Base-by-base conservation (phyloP, 2,329 filamentous ascomycete genomes). In the Geosmithia putterillii region DNA sequence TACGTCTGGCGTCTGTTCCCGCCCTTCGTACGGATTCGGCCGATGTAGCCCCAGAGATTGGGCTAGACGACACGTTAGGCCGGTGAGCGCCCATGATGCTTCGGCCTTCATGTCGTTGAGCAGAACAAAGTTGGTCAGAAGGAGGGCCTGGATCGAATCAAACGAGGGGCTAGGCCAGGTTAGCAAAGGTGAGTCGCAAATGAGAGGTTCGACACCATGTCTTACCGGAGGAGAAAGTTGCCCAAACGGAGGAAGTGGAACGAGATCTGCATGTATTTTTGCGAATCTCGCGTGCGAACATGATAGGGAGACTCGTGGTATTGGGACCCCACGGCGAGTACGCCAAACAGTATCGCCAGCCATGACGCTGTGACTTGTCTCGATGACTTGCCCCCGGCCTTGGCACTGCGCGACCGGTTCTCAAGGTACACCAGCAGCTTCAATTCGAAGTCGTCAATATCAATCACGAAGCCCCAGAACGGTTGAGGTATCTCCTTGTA, bases 91-190 rank as follows among this genome's bases (percentile, higher is more conserved):
- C 78, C 78, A 82, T 0, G 78, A 81, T 0, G 76, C 78, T 52
- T 82, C 78, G 1, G 78, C 77, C 52, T 81, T 81, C 78, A 82
- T 82, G 46, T 82, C 78, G 50, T 82, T 82, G 21, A 81, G 62
- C 2, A 82, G 62, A 2, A 79, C 76, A 48, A 81, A 81, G 23
- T 75, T 71, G 4, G 75, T 76, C 38, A 82, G 67, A 1, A 82
- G 62, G 36, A 82, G 60, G 1, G 77, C 77, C 54, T 82, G 78
- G 21, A 82, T 76, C 4, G 76, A 79, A 54, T 82, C 77, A 35
- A 81, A 69, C 0, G 79, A 81, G 2, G 78, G 78, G 25, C 73
- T 75, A 15, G 20, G 38, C 4, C 3, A 22, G 14, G 17, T 19
- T 35, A 21, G 22, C 19, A n/a, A n/a, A n/a, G n/a, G 21, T 17